Evolutionary conservation across 1,139 yeast species (phyloP).

Genomic region (Pichia sp.): DNA sequence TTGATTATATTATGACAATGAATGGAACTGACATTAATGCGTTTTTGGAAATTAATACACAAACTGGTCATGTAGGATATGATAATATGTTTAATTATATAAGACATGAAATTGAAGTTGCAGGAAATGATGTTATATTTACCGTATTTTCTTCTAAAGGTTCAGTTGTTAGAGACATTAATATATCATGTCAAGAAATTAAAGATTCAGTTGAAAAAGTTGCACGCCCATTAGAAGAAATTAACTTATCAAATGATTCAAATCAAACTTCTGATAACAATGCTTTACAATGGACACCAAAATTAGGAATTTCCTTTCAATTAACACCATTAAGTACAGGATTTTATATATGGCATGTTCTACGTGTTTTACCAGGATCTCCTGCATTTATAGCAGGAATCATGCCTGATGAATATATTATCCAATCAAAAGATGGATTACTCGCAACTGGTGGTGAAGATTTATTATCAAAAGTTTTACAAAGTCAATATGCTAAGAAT

Average conservation of each 20-base stretch:
- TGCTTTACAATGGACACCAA: slow-evolving; percentile 17
- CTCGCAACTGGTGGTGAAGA: slow-evolving; percentile 85
- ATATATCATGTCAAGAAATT: slow-evolving; percentile 35
- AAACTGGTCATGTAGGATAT: slow-evolving; percentile 17
- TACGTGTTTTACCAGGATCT: slow-evolving; percentile 66
- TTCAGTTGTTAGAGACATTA: slow-evolving; percentile 52
- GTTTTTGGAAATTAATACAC: slow-evolving; percentile 14
- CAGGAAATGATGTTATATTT: slow-evolving; percentile 39
- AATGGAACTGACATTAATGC: slow-evolving; percentile 58
- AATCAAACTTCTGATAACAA: neutral
- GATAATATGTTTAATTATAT: slow-evolving; percentile 30
- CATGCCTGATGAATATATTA: slow-evolving; percentile 81
- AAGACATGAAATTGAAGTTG: slow-evolving; percentile 31
- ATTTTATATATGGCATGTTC: slow-evolving; percentile 83
- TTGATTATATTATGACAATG: slow-evolving; percentile 74
- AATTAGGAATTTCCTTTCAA: slow-evolving; percentile 64
- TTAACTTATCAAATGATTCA: slow-evolving; percentile 23
- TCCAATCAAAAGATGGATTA: slow-evolving; percentile 73
- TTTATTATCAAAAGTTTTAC: slow-evolving; percentile 61
- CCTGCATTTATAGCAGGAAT: slow-evolving; percentile 86
- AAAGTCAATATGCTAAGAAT: slow-evolving; percentile 48
- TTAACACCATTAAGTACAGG: slow-evolving; percentile 72
- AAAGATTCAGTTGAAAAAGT: slow-evolving; percentile 12
- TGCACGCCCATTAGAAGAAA: slow-evolving; percentile 13
- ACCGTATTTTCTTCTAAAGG: slow-evolving; percentile 92